phyloP scores from a whole-genome alignment of 306 rosid genomes.

The Casuarina glauca region DNA sequence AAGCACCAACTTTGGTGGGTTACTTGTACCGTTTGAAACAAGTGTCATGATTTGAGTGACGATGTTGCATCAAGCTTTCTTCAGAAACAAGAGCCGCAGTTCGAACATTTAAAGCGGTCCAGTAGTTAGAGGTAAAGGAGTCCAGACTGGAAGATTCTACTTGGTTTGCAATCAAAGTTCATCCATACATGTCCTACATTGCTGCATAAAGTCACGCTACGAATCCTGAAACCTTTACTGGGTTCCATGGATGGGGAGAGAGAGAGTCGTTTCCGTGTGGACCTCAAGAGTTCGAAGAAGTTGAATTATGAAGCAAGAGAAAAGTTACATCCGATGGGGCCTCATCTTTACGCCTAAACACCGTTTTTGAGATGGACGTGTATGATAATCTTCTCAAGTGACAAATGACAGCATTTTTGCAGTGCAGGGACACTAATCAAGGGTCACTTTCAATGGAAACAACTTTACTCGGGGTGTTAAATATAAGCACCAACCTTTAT shows the following conservation, averaged over 20 bases:
- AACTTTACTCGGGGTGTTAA: background rate
- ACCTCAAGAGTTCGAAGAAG: constrained; percentile 40
- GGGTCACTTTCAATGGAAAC: background rate
- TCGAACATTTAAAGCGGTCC: too few species aligned
- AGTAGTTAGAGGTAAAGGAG: background rate
- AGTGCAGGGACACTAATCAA: background rate
- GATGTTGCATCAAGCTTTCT: too few species aligned
- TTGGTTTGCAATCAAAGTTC: constrained; percentile 3
- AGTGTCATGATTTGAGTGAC: too few species aligned
- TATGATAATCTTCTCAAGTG: constrained; percentile 6
- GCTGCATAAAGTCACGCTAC: constrained; percentile 4
- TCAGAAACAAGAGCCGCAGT: too few species aligned
- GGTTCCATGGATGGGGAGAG: too few species aligned
- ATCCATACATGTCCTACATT: background rate
- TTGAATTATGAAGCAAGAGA: constrained; percentile 30
- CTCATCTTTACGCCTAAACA: constrained; percentile 21
- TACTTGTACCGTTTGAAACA: too few species aligned
- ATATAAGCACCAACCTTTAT: background rate
- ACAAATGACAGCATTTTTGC: background rate
- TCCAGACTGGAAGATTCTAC: background rate
- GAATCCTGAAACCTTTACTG: background rate
- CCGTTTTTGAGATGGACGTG: constrained; percentile 21
- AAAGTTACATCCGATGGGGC: constrained; percentile 19
- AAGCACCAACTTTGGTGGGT: too few species aligned
- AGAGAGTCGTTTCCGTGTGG: constrained; percentile 30